These are phyloP conservation scores for Chaetomidium leptoderma DNA, from an alignment of 495 filamentous ascomycete genomes.

Conservation along the genomic window DNA sequence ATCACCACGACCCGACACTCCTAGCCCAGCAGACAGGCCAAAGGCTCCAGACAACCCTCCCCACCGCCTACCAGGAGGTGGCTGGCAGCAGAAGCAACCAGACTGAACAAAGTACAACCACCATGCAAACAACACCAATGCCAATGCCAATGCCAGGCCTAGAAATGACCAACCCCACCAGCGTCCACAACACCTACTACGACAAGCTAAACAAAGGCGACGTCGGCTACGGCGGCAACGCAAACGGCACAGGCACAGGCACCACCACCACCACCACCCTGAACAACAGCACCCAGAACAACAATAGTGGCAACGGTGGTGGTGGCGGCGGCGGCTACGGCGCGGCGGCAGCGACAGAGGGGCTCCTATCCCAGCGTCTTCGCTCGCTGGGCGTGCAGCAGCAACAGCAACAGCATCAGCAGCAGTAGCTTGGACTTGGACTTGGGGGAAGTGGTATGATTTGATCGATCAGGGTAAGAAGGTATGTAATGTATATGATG, in stretches of 20 bases:
- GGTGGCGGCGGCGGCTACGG: too few species aligned
- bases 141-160: background rate
- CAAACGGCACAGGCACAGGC: conserved; percentile 32
- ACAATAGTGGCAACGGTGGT: conserved; percentile 17
- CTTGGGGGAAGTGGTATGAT: too few species aligned
- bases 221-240: conserved; percentile 61
- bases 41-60: too few species aligned
- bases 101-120: too few species aligned
- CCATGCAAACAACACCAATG: background rate
- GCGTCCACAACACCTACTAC: background rate
- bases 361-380: conserved; percentile 44
- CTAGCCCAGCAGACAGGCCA: background rate
- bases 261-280: background rate
- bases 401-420: background rate
- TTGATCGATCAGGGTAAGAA: too few species aligned
- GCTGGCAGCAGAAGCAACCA: too few species aligned
- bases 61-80: too few species aligned
- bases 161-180: conserved; percentile 2
- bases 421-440: too few species aligned
- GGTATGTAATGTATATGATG: too few species aligned
- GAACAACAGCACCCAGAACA: background rate
- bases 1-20: background rate
- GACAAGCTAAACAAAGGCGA: conserved; percentile 53
- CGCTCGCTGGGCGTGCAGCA: conserved; percentile 37
- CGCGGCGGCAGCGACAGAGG: conserved; percentile 35